Conservation (phyloP, 345 rosid genomes). For the Jatropha curcas region DNA sequence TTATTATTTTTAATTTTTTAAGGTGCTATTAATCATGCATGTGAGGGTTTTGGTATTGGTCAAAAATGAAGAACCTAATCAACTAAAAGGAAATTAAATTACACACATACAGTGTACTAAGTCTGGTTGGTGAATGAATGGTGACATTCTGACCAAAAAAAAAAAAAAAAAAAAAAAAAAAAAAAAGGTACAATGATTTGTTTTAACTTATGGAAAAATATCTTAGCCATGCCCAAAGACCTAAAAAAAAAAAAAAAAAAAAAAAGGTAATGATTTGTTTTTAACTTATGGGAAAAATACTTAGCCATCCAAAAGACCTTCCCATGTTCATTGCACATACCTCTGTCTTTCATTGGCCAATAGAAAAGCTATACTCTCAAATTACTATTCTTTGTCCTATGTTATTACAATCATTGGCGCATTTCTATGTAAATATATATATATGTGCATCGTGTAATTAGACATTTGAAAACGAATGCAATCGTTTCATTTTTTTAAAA, state of each 20-base stretch:
- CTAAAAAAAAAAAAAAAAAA: background rate
- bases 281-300: background rate
- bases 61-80: conserved; percentile 8
- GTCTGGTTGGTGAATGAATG: conserved; percentile 7
- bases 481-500: no score
- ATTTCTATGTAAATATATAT: no score
- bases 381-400: background rate
- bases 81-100: background rate
- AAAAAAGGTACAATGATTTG: background rate
- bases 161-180: background rate
- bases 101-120: conserved; percentile 6
- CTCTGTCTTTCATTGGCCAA: background rate
- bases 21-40: conserved; percentile 3
- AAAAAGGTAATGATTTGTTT: background rate
- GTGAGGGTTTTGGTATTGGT: background rate
- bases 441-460: no score
- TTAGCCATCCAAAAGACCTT: background rate
- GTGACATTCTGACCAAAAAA: background rate
- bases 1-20: no score
- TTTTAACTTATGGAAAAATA: background rate
- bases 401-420: background rate
- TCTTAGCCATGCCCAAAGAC: no score
- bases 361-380: background rate
- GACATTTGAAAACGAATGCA: no score
- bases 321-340: conserved; percentile 21